Conservation (phyloP, 2,329 filamentous ascomycete genomes). For the Thermoascus crustaceus region DNA sequence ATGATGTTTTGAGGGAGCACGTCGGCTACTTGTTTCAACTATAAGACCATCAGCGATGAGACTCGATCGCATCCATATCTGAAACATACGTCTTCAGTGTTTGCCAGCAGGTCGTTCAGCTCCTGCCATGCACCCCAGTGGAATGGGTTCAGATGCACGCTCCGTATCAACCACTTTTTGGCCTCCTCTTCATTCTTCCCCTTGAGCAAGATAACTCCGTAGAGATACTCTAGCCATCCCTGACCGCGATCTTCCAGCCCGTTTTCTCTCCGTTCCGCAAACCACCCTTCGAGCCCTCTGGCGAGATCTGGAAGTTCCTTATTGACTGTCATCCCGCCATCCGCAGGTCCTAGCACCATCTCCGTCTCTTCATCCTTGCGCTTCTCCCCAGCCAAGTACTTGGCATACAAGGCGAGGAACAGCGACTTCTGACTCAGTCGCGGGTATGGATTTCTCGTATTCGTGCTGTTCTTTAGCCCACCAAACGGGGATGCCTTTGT, state of each 20-base stretch:
- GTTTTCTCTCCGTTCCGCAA: conserved; percentile 56
- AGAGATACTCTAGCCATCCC: conserved; percentile 80
- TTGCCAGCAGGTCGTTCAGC: conserved; percentile 69
- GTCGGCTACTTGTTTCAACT: conserved; percentile 64
- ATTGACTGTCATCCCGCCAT: conserved; percentile 76
- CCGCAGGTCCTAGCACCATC: conserved; percentile 91
- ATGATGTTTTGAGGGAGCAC: conserved; percentile 83
- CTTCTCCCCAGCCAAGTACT: conserved; percentile 89
- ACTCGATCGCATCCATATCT: no score
- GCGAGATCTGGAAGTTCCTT: conserved; percentile 73
- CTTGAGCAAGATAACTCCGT: conserved; percentile 82
- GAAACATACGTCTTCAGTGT: conserved; percentile 66
- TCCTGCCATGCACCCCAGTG: conserved; percentile 98
- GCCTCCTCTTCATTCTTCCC: conserved; percentile 83
- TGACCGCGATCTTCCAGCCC: conserved; percentile 58
- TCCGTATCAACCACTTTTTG: conserved; percentile 76
- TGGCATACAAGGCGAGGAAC: conserved; percentile 86
- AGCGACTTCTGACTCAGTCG: conserved; percentile 79
- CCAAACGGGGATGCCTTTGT: conserved; percentile 44
- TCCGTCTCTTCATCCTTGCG: conserved; percentile 93
- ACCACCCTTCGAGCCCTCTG: conserved; percentile 71
- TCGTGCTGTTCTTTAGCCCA: conserved; percentile 26
- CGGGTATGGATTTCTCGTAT: conserved; percentile 34
- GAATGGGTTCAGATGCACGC: conserved; percentile 82
- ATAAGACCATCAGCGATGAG: conserved; percentile 13